phyloP scores from a whole-genome alignment of 495 filamentous ascomycete species.

The Aeminium ludgeri region DNA sequence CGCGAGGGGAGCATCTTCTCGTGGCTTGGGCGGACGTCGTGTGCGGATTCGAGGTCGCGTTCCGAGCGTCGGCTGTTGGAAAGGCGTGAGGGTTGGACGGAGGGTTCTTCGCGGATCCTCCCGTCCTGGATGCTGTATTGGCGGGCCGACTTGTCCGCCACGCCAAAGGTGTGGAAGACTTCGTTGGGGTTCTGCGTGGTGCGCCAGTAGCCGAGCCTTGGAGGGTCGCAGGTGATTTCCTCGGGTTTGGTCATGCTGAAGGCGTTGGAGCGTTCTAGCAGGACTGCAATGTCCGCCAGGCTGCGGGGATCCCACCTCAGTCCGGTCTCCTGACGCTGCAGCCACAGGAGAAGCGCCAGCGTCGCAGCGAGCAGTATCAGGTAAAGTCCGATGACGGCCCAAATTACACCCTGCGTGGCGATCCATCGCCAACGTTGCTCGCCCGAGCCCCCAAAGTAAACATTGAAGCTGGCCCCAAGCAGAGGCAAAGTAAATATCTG shows the following conservation, averaged over 20 bases:
- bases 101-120: slow-evolving; percentile 20
- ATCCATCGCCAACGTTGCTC: slow-evolving; percentile 56
- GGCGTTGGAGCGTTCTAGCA: slow-evolving; percentile 66
- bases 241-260: slow-evolving; percentile 25
- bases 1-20: slow-evolving; percentile 14
- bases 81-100: background rate
- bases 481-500: slow-evolving; percentile 47
- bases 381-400: slow-evolving; percentile 63
- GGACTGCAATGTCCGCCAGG: slow-evolving; percentile 55
- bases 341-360: slow-evolving; percentile 32
- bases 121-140: slow-evolving; percentile 38
- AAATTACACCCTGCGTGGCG: slow-evolving; percentile 55
- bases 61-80: slow-evolving; percentile 7
- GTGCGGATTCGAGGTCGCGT: slow-evolving; percentile 31
- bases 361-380: slow-evolving; percentile 43
- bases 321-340: slow-evolving; percentile 34
- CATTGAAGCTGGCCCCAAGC: slow-evolving; percentile 47
- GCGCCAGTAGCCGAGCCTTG: slow-evolving; percentile 72
- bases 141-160: slow-evolving; percentile 44
- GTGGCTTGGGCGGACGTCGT: slow-evolving; percentile 17
- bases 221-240: slow-evolving; percentile 12
- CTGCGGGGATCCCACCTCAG: slow-evolving; percentile 74
- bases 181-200: slow-evolving; percentile 35
- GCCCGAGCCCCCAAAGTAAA: slow-evolving; percentile 29
- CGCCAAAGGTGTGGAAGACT: slow-evolving; percentile 47